Evolutionary conservation across 164 flowering plant species (phyloP).

Genomic region (Nymphaea colorata): DNA sequence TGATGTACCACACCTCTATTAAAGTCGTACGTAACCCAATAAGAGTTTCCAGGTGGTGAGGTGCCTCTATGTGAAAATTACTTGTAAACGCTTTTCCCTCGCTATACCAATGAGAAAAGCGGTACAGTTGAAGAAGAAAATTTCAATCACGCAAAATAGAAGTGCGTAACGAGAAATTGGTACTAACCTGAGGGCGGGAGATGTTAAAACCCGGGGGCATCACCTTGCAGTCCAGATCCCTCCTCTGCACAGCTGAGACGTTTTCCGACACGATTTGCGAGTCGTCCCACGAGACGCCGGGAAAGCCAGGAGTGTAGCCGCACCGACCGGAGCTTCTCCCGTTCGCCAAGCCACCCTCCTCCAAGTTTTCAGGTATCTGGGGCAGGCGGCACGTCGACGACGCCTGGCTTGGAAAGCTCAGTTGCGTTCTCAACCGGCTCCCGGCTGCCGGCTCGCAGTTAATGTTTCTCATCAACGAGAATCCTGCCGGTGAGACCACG

Average conservation of each 20-base stretch:
- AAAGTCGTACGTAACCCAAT: too few species aligned
- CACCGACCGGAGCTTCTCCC: slow-evolving; percentile 9
- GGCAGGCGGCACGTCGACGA: slow-evolving; percentile 33
- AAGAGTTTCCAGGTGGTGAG: too few species aligned
- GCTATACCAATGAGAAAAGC: too few species aligned
- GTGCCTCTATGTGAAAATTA: too few species aligned
- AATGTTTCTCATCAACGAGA: slow-evolving; percentile 35
- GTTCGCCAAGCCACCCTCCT: slow-evolving; percentile 22
- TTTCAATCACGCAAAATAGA: too few species aligned
- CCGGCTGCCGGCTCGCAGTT: slow-evolving; percentile 27
- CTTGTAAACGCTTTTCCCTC: too few species aligned
- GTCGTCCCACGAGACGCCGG: slow-evolving; percentile 56
- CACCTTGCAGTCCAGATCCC: slow-evolving; percentile 21
- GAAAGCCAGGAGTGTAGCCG: slow-evolving; percentile 28
- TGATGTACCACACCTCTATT: too few species aligned
- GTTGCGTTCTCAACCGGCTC: slow-evolving; percentile 26
- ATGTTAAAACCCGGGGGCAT: slow-evolving; percentile 23
- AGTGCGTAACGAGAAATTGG: too few species aligned
- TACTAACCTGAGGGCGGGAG: slow-evolving; percentile 31
- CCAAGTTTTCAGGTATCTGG: slow-evolving; percentile 36
- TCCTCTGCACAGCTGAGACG: slow-evolving; percentile 8
- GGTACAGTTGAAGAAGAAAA: too few species aligned
- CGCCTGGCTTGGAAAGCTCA: slow-evolving; percentile 27
- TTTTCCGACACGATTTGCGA: slow-evolving; percentile 29
- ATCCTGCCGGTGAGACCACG: slow-evolving; percentile 23